These are phyloP conservation scores for Curvularia sp. DNA, from an alignment of 2,329 filamentous ascomycete species.

Conservation along the genomic window DNA sequence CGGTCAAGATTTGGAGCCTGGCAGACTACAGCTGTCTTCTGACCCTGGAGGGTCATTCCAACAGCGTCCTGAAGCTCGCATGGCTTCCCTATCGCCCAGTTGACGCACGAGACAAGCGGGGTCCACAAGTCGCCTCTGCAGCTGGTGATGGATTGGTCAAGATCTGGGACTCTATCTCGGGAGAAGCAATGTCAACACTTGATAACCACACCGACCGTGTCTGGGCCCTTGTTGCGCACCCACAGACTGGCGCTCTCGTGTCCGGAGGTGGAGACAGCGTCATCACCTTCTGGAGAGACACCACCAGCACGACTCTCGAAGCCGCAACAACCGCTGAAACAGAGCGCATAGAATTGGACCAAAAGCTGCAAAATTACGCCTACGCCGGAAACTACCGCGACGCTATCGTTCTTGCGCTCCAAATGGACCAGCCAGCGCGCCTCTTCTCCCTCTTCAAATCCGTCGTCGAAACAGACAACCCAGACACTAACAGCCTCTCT, in stretches of 20 bases:
- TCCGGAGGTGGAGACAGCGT: constrained; percentile 93
- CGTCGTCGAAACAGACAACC: constrained; percentile 70
- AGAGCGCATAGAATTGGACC: constrained; percentile 89
- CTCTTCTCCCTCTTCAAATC: constrained; percentile 83
- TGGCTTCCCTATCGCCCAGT: constrained; percentile 71
- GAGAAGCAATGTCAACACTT: constrained; percentile 85
- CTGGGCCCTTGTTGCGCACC: constrained; percentile 82
- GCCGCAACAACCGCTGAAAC: constrained; percentile 76
- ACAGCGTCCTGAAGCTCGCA: constrained; percentile 90
- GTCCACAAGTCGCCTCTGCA: constrained; percentile 80
- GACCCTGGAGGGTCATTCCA: constrained; percentile 95
- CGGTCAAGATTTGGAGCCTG: constrained; percentile 92
- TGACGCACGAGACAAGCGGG: constrained; percentile 59
- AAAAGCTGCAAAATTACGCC: constrained; percentile 92
- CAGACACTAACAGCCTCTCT: constrained; percentile 69
- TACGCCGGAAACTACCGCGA: constrained; percentile 87
- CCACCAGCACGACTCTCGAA: constrained; percentile 78
- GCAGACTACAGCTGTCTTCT: constrained; percentile 90
- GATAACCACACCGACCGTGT: constrained; percentile 98
- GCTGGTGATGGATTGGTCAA: constrained; percentile 96
- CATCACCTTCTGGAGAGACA: constrained; percentile 95
- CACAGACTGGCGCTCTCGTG: constrained; percentile 71
- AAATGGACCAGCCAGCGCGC: constrained; percentile 91
- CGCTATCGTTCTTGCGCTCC: constrained; percentile 88
- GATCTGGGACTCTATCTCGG: constrained; percentile 87